Evolutionary conservation across 306 rosid genomes (phyloP).

Genomic region (Pueraria montana): DNA sequence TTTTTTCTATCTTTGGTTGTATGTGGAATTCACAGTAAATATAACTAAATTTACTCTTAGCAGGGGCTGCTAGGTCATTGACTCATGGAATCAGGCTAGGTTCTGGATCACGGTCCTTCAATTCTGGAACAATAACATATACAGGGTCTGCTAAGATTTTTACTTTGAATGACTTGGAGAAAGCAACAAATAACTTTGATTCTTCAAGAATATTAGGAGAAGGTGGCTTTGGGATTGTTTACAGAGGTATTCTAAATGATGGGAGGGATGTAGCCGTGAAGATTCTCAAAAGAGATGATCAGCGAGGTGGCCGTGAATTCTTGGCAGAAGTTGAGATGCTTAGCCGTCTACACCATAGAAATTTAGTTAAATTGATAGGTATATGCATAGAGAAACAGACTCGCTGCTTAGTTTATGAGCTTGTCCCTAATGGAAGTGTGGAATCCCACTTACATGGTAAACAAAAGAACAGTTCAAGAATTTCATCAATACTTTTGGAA

Average conservation of each 20-base stretch:
- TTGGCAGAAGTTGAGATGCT: constrained; percentile 99
- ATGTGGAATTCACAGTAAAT: constrained; percentile 21
- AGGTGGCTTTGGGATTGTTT: constrained; percentile 98
- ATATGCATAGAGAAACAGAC: constrained; percentile 83
- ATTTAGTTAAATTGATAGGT: constrained; percentile 87
- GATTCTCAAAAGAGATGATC: constrained; percentile 90
- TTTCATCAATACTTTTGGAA: constrained; percentile 16
- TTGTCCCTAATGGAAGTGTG: constrained; percentile 95
- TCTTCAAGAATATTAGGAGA: constrained; percentile 92
- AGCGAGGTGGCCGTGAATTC: constrained; percentile 88
- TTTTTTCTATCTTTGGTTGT: background rate
- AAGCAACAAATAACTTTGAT: constrained; percentile 83
- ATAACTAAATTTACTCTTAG: constrained; percentile 36
- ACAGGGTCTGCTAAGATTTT: constrained; percentile 84
- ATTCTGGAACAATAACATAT: constrained; percentile 68
- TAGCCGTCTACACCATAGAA: constrained; percentile 94
- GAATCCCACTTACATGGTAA: constrained; percentile 97
- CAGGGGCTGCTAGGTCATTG: constrained; percentile 57
- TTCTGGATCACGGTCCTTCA: constrained; percentile 61
- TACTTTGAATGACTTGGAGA: constrained; percentile 76
- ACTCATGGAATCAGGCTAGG: constrained; percentile 52
- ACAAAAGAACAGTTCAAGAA: constrained; percentile 41
- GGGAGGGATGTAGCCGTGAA: constrained; percentile 94
- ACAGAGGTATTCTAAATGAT: constrained; percentile 76
- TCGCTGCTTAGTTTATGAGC: constrained; percentile 95